Evolutionary conservation across 1,284 basidiomycete genomes (phyloP).

Genomic region (Puccinia triticina): DNA sequence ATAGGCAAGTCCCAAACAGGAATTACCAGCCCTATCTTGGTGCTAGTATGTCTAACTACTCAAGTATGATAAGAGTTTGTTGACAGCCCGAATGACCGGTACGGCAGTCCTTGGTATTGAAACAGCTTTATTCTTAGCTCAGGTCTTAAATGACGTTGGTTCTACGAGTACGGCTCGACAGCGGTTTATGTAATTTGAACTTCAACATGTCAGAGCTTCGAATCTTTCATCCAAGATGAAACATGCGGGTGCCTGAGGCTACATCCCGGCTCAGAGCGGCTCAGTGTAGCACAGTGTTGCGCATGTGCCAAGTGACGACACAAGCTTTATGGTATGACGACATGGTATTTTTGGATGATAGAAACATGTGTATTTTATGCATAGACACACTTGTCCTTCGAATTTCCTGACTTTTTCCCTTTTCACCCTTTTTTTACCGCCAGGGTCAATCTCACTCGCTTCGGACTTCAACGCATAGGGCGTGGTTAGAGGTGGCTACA

Average conservation of each 20-base stretch:
- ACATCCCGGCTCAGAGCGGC: not conserved
- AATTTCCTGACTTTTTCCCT: not conserved
- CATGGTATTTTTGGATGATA: not conserved
- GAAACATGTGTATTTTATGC: not conserved
- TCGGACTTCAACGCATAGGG: not conserved
- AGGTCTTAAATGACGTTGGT: not conserved
- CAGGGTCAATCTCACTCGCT: slow-evolving; percentile 5
- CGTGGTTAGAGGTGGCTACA: not conserved
- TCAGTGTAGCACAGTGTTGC: not conserved
- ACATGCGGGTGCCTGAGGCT: not conserved
- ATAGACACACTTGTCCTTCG: not conserved
- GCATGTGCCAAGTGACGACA: not conserved
- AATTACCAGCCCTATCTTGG: not conserved
- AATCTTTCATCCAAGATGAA: not conserved
- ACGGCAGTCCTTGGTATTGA: not conserved
- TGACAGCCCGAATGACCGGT: not conserved
- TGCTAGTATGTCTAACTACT: not conserved
- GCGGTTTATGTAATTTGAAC: not conserved
- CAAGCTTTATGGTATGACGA: not conserved
- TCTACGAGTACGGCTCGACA: not conserved
- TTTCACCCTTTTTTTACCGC: not conserved
- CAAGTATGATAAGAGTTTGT: not conserved
- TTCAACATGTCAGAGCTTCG: not conserved
- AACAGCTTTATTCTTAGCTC: not conserved
- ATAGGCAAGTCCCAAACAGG: not conserved